Base-by-base conservation (phyloP, 2,329 filamentous ascomycete genomes). In the Ophiostoma piceae region DNA sequence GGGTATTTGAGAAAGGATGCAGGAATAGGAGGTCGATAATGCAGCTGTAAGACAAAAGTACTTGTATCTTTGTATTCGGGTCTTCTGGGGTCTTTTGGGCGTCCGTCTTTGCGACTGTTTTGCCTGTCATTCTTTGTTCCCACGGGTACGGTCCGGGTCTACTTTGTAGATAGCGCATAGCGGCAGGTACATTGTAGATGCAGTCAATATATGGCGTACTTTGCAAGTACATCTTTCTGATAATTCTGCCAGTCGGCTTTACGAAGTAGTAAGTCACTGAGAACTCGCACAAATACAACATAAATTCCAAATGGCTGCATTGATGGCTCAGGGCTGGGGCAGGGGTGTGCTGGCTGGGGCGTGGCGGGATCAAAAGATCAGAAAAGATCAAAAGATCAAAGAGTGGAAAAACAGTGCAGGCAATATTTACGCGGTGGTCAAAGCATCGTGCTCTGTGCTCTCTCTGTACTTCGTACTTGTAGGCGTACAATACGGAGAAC, bases 1-100 rank as follows among this genome's bases (percentile, higher is more conserved):
- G 51, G 7, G 22, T 26, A 57, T 57, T 26, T 57, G 9, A 16
- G 8, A 26, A 57, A 57, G 12, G n/a, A 57, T 7, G 11, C 51
- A 57, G 51, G 51, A 57, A 57, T 57, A 57, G 9, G 51, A 57
- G 11, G n/a, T 57, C 22, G 51, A 57, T 57, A 8, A n/a, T 57
- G 51, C 51, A 57, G n/a, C 51, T 57, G 22, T 26, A 26, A 57
- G 51, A 29, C 51, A 57, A 26, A 11, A 5, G 47, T 26, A 22
- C 47, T 43, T 43, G 14, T 43, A 16, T 19, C 41, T 43, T 43
- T 43, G 41, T 14, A 43, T 43, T 43, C 16, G 41, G 5, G 14
- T 16, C 16, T 16, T 43, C 16, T 14, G 6, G 41, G 1, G 26
- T 29, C 26, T 29, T 29, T 29, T 29, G 26, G 26, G 26, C 26